phyloP scores from a whole-genome alignment of 148 eudicot genomes.

The Gaultheria prostrata region DNA sequence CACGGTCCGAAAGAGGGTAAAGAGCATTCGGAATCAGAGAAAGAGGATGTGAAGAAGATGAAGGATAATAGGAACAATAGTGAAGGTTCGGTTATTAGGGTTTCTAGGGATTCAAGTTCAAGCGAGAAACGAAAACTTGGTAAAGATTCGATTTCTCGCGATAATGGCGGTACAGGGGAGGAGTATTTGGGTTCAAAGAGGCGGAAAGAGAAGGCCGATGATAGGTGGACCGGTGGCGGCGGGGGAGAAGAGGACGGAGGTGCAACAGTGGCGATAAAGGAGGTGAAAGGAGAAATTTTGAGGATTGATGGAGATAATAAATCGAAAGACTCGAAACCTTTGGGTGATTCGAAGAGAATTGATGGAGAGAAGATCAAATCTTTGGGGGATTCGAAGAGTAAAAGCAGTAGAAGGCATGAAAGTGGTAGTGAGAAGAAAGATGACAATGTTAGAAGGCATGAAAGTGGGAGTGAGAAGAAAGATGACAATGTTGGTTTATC shows the following conservation, averaged over 20 bases:
- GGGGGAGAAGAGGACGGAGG: slow-evolving; percentile 31
- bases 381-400: slow-evolving; percentile 52
- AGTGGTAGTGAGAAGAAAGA: slow-evolving; percentile 45
- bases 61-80: slow-evolving; percentile 50
- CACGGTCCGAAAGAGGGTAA: slow-evolving; percentile 56
- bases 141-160: slow-evolving; percentile 39
- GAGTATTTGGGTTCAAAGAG: slow-evolving; percentile 59
- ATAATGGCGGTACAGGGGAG: slow-evolving; percentile 44
- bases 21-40: slow-evolving; percentile 73
- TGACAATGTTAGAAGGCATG: slow-evolving; percentile 9
- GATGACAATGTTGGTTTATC: slow-evolving; percentile 30
- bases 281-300: slow-evolving; percentile 29
- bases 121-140: slow-evolving; percentile 66
- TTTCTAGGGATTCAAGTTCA: slow-evolving; percentile 47
- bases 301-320: slow-evolving; percentile 23
- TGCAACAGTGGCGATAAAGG: slow-evolving; percentile 32
- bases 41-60: slow-evolving; percentile 56
- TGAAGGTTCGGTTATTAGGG: slow-evolving; percentile 49
- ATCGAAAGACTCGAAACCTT: slow-evolving; percentile 32
- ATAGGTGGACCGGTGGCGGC: slow-evolving; percentile 70
- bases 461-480: slow-evolving; percentile 31
- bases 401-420: slow-evolving; percentile 54
- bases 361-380: slow-evolving; percentile 24
- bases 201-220: slow-evolving; percentile 69
- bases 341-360: slow-evolving; percentile 4